Conservation (phyloP, 352 stramenopile genomes). For the Phytophthora sansomeana region DNA sequence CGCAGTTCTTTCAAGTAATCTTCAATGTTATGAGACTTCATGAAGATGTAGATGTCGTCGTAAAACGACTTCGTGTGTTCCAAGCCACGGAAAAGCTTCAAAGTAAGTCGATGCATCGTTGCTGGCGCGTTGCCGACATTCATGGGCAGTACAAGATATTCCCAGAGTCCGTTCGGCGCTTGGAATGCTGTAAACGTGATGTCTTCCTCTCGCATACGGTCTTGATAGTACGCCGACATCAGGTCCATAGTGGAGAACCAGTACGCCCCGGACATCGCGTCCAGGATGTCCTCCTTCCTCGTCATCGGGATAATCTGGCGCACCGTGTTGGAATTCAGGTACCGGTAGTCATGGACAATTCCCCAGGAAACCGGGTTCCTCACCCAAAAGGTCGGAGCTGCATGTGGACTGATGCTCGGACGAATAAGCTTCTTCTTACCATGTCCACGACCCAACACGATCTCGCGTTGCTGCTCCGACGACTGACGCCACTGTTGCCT, state of each 20-base stretch:
- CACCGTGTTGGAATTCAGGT: conserved; percentile 10
- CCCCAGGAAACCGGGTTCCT: conserved; percentile 25
- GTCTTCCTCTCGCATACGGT: conserved; percentile 28
- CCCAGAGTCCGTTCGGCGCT: conserved; percentile 13
- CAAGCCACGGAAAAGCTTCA: conserved; percentile 6
- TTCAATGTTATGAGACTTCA: conserved; percentile 5
- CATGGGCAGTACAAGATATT: conserved; percentile 10
- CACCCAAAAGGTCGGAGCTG: conserved; percentile 23
- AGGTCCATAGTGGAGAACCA: conserved; percentile 35
- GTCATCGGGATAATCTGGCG: conserved; percentile 18
- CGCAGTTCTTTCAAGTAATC: conserved; percentile 4
- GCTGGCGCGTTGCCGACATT: not conserved
- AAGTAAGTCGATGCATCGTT: conserved; percentile 11
- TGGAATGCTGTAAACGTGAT: conserved; percentile 30
- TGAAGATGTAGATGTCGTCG: conserved; percentile 22
- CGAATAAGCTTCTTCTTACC: conserved; percentile 14
- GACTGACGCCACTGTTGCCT: conserved; percentile 22
- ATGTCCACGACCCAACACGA: conserved; percentile 6
- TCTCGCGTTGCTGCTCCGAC: conserved; percentile 21
- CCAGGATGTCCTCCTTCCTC: conserved; percentile 26
- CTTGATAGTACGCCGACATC: conserved; percentile 32
- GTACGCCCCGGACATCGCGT: conserved; percentile 22
- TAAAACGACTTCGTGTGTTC: conserved; percentile 13
- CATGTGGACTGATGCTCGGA: conserved; percentile 14
- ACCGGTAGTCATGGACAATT: conserved; percentile 36